A percentile compares a stretch with the other conserved stretches of the same genome.
These are phyloP conservation scores for Cercospora brassicicola DNA, from an alignment of 2,329 filamentous ascomycete genomes.

Conservation along the genomic window DNA sequence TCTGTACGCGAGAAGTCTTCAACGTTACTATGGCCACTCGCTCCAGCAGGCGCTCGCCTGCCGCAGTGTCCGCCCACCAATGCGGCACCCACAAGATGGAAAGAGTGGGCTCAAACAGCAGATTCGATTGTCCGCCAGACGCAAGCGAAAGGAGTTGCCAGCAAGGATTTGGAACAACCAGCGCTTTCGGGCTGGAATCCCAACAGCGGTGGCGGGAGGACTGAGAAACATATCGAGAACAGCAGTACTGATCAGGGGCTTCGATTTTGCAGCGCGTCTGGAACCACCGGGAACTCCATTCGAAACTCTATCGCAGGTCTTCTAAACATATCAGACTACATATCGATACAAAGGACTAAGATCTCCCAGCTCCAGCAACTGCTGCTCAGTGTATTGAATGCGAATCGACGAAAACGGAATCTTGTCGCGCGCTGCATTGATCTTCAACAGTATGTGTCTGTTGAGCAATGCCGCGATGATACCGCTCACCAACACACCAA, in stretches of 20 bases:
- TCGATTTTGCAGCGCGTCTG: neutral
- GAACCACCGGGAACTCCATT: neutral
- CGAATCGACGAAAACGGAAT: constrained; percentile 38
- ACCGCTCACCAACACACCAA: constrained; percentile 28
- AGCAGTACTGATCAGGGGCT: neutral
- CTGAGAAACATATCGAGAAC: neutral
- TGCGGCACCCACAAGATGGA: neutral
- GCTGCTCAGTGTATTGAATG: constrained; percentile 40
- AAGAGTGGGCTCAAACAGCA: neutral
- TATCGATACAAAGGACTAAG: constrained; percentile 45
- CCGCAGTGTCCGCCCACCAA: neutral
- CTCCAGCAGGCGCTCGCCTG: neutral
- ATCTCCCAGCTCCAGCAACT: constrained; percentile 43
- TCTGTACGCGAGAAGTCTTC: neutral
- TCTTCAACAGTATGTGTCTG: neutral
- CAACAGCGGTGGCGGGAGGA: neutral
- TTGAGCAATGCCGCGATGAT: constrained; percentile 29
- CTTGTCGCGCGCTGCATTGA: constrained; percentile 39
- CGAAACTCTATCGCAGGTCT: neutral
- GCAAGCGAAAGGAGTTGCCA: neutral
- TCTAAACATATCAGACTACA: constrained; percentile 15
- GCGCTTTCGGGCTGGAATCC: neutral
- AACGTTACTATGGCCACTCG: too few relatives aligned
- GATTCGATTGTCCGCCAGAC: neutral
- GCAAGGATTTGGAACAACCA: neutral